A percentile compares a stretch with the other conserved stretches of the same genome.
phyloP scores from a whole-genome alignment of 2,329 filamentous ascomycete genomes.

The Pezicula carpinea region DNA sequence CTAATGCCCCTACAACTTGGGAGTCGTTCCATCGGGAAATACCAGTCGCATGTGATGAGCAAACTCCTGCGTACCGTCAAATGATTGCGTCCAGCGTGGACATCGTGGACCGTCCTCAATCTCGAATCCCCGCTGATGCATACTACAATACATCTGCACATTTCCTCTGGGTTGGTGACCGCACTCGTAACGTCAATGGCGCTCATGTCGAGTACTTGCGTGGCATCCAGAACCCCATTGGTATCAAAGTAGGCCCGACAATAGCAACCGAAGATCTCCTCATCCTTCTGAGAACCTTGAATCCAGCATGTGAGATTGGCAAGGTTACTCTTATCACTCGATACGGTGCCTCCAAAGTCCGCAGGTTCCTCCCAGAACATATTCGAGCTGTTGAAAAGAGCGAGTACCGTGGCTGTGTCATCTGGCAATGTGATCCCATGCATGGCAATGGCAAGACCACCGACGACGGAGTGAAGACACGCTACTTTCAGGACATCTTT shows the following conservation, averaged over 20 bases:
- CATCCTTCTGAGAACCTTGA: conserved; percentile 75
- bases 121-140: conserved; percentile 25
- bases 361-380: conserved; percentile 71
- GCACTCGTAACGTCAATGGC: conserved; percentile 87
- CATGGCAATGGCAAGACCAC: conserved; percentile 77
- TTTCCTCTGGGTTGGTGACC: conserved; percentile 97
- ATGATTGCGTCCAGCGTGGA: conserved; percentile 29
- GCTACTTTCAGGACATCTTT: conserved; percentile 86
- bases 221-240: conserved; percentile 91
- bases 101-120: not conserved
- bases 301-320: conserved; percentile 75
- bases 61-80: conserved; percentile 10
- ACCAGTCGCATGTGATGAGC: not conserved
- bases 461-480: conserved; percentile 79
- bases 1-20: conserved; percentile 25
- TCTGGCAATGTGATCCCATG: conserved; percentile 99
- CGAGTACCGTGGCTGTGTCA: conserved; percentile 61
- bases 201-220: conserved; percentile 98
- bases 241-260: conserved; percentile 89
- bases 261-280: conserved; percentile 75
- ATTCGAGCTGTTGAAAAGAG: conserved; percentile 84
- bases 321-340: conserved; percentile 96
- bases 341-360: conserved; percentile 78
- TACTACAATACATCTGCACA: conserved; percentile 95
- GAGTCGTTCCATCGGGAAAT: not conserved